Conservation (phyloP, 805 yeast species). For the Saturnispora saitoi region DNA sequence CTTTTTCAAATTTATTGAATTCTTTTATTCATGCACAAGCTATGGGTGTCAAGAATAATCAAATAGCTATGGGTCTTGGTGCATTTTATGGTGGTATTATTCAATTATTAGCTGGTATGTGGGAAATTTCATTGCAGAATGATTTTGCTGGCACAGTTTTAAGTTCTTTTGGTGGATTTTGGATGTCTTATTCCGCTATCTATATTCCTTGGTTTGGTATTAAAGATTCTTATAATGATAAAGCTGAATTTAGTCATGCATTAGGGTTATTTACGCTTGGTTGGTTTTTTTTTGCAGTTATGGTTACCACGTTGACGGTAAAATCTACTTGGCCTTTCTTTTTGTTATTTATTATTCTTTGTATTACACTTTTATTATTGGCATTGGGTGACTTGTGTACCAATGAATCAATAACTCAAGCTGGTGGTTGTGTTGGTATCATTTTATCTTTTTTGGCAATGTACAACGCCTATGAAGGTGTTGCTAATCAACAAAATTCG, state of each 20-base stretch:
- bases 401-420: background rate
- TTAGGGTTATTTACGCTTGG: constrained; percentile 51
- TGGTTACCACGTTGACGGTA: constrained; percentile 47
- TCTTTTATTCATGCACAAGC: constrained; percentile 56
- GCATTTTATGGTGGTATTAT: constrained; percentile 66
- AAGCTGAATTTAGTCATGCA: constrained; percentile 40
- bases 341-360: constrained; percentile 35
- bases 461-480: background rate
- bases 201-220: constrained; percentile 50
- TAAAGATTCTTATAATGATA: constrained; percentile 38
- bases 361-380: background rate
- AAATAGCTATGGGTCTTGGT: constrained; percentile 56
- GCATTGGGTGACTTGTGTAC: background rate
- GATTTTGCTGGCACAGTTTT: constrained; percentile 65
- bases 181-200: constrained; percentile 67
- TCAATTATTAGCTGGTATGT: constrained; percentile 63
- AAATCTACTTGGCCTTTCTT: constrained; percentile 47
- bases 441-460: background rate
- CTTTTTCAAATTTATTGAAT: constrained; percentile 56
- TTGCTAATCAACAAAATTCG: background rate
- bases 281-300: constrained; percentile 55
- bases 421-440: background rate
- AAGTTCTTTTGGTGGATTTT: constrained; percentile 59
- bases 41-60: constrained; percentile 53
- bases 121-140: constrained; percentile 65